These are phyloP conservation scores for Tetrapisispora phaffii DNA, from an alignment of 805 yeast genomes.

Conservation along the genomic window DNA sequence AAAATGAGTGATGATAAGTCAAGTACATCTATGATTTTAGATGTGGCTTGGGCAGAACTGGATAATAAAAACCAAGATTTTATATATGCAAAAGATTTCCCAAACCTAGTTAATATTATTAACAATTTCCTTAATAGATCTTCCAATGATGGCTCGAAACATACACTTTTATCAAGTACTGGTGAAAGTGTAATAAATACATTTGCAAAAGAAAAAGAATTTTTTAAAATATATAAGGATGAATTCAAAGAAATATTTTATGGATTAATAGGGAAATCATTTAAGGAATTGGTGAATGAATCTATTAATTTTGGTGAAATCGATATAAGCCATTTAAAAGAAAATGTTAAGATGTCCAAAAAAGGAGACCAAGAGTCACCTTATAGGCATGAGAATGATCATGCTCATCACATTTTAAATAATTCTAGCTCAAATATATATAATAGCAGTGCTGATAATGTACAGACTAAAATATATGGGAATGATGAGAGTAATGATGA, in stretches of 20 bases:
- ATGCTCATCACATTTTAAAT: neutral
- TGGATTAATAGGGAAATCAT: conserved; percentile 27
- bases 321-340: neutral
- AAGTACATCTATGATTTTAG: conserved; percentile 6
- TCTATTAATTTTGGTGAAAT: conserved; percentile 1
- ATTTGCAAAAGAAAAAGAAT: conserved; percentile 25
- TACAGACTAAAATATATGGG: neutral
- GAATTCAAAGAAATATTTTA: conserved; percentile 27
- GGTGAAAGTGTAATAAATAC: conserved; percentile 16
- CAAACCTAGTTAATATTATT: conserved; percentile 14
- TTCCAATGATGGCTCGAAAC: conserved; percentile 2
- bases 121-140: conserved; percentile 10
- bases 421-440: neutral
- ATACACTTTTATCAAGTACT: conserved; percentile 19
- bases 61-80: conserved; percentile 14
- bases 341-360: neutral
- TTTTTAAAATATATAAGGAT: conserved; percentile 25
- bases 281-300: conserved; percentile 10
- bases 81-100: conserved; percentile 25
- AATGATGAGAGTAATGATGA: neutral
- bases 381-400: neutral
- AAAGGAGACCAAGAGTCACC: neutral
- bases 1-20: conserved; percentile 3
- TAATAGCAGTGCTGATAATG: neutral
- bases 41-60: conserved; percentile 19